These are phyloP conservation scores for Camelina laxa DNA, from an alignment of 345 rosid species.

Conservation along the genomic window DNA sequence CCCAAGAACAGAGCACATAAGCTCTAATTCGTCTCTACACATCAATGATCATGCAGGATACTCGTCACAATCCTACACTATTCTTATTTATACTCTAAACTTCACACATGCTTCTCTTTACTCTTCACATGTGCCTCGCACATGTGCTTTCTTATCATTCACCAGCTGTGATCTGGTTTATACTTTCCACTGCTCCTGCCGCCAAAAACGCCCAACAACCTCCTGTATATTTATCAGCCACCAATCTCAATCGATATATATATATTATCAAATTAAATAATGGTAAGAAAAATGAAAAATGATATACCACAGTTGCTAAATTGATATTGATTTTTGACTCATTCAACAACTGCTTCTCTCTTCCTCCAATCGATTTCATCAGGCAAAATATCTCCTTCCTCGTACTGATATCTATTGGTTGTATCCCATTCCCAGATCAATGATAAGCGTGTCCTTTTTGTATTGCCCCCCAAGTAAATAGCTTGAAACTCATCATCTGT, in stretches of 20 bases:
- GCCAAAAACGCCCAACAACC: slow-evolving; percentile 81
- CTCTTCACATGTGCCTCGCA: too few species aligned
- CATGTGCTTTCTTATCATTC: too few species aligned
- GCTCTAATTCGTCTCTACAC: too few species aligned
- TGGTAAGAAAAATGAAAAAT: background rate
- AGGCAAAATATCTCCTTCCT: slow-evolving; percentile 48
- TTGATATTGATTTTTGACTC: background rate
- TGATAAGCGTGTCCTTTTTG: background rate
- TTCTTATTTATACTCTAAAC: too few species aligned
- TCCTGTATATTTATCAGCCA: slow-evolving; percentile 37
- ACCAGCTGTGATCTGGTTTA: slow-evolving; percentile 65
- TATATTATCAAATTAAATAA: too few species aligned
- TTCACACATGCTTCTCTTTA: too few species aligned
- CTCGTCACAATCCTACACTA: too few species aligned
- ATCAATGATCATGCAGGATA: too few species aligned
- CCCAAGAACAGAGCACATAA: too few species aligned
- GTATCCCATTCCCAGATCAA: too few species aligned
- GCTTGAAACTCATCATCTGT: slow-evolving; percentile 57
- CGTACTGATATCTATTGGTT: slow-evolving; percentile 32
- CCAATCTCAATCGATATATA: too few species aligned
- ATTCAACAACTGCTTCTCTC: slow-evolving; percentile 46
- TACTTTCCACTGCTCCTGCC: slow-evolving; percentile 66
- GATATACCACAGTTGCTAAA: too few species aligned
- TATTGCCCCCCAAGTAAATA: slow-evolving; percentile 46
- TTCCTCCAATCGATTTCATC: slow-evolving; percentile 53